Evolutionary conservation across 2,329 filamentous ascomycete species (phyloP).

Genomic region (Fusarium musae): DNA sequence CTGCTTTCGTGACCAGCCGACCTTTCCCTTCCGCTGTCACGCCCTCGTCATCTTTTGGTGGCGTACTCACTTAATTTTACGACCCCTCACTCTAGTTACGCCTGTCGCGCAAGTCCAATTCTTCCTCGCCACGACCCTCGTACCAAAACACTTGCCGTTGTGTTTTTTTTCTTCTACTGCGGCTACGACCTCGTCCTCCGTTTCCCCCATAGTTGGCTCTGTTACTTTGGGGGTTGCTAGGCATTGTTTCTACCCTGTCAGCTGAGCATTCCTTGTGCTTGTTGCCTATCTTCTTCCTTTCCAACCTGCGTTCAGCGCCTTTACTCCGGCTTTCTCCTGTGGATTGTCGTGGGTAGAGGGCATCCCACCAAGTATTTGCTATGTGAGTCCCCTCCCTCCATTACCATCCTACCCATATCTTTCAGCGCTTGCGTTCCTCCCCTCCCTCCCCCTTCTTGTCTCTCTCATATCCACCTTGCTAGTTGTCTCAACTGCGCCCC

Average conservation of each 20-base stretch:
- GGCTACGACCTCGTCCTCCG: conserved; percentile 37
- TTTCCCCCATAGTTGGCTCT: conserved; percentile 33
- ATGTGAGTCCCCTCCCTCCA: conserved; percentile 54
- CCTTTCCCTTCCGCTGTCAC: conserved; percentile 39
- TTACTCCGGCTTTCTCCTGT: conserved; percentile 58
- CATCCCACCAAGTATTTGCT: conserved; percentile 52
- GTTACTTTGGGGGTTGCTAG: conserved; percentile 37
- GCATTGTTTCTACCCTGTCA: conserved; percentile 36
- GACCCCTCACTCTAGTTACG: conserved; percentile 38
- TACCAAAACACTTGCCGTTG: conserved; percentile 34
- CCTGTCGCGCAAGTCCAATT: conserved; percentile 44
- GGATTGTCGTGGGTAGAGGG: conserved; percentile 61
- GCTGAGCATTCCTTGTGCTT: conserved; percentile 29
- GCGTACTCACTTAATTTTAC: conserved; percentile 40
- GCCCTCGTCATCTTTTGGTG: conserved; percentile 43
- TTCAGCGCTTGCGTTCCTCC: conserved; percentile 25
- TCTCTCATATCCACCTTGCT: conserved; percentile 22
- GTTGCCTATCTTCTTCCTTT: conserved; percentile 20
- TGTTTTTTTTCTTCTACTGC: conserved; percentile 28
- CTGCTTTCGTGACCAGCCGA: conserved; percentile 42
- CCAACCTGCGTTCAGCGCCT: conserved; percentile 46
- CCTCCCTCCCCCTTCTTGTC: conserved; percentile 29
- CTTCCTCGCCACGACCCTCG: conserved; percentile 44
- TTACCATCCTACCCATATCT: conserved; percentile 31
- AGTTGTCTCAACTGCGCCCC: conserved; percentile 35